phyloP scores from a whole-genome alignment of 345 rosid genomes.

The Pistacia vera region DNA sequence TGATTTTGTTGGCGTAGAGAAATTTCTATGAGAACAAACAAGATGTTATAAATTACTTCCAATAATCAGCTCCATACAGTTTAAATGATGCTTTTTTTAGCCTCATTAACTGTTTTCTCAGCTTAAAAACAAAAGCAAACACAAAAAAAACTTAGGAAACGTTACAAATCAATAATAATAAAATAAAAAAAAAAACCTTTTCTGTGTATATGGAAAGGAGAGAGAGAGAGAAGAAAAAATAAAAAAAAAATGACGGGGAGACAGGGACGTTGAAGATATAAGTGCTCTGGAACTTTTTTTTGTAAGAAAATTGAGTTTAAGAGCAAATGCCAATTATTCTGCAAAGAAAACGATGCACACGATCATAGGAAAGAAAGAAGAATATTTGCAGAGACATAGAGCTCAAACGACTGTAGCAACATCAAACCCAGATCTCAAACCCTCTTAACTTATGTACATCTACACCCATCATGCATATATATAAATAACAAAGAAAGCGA shows the following conservation, averaged over 20 bases:
- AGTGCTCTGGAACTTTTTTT: not conserved
- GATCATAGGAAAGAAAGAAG: not conserved
- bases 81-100: not conserved
- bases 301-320: not conserved
- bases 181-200: too few relatives aligned
- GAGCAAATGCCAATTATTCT: not conserved
- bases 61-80: not conserved
- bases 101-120: conserved; percentile 10
- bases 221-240: not conserved
- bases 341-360: not conserved
- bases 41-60: too few relatives aligned
- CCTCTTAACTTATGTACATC: conserved; percentile 3
- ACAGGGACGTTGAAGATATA: not conserved
- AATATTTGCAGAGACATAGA: not conserved
- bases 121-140: not conserved
- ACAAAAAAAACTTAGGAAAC: not conserved
- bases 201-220: too few relatives aligned
- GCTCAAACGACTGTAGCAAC: not conserved
- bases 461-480: not conserved
- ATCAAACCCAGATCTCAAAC: conserved; percentile 29
- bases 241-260: not conserved
- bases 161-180: not conserved
- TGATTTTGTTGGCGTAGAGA: not conserved
- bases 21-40: not conserved
- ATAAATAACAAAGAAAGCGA: not conserved